Percentiles rank a stretch among this genome's conserved stretches.
These are phyloP conservation scores for Juncus inflexus DNA, from an alignment of 176 grass and related monocot species.

Conservation along the genomic window DNA sequence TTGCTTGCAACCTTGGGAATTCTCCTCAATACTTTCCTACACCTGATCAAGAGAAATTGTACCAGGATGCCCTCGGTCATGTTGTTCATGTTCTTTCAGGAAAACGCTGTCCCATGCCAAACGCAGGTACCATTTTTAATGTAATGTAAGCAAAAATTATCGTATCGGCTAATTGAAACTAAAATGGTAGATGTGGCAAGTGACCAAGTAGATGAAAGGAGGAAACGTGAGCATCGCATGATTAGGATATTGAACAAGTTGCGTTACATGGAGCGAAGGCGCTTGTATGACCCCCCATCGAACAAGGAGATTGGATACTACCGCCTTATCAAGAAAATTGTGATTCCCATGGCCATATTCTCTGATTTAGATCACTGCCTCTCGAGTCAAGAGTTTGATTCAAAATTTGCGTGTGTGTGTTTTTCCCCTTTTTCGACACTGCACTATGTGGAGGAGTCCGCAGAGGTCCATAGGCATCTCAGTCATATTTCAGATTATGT, in stretches of 20 bases:
- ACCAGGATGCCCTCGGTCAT: neutral
- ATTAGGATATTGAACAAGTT: neutral
- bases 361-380: neutral
- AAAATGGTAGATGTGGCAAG: neutral
- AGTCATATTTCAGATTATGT: neutral
- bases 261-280: neutral
- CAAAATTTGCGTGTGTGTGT: neutral
- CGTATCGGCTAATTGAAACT: neutral
- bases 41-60: conserved; percentile 7
- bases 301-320: conserved; percentile 2
- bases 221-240: neutral
- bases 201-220: neutral
- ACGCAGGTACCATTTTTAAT: neutral
- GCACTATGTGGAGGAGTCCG: conserved; percentile 1
- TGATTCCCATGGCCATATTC: neutral
- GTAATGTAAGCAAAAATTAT: neutral
- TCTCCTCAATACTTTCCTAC: neutral
- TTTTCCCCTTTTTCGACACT: conserved; percentile 1
- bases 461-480: neutral
- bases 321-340: neutral
- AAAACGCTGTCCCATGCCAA: neutral
- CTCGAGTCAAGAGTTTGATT: neutral
- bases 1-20: neutral
- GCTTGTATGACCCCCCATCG: neutral
- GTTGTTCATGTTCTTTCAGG: conserved; percentile 2